A percentile compares a stretch with the other conserved stretches of the same genome.
These are phyloP conservation scores for Ceriops tagal DNA, from an alignment of 345 rosid genomes.

Conservation along the genomic window DNA sequence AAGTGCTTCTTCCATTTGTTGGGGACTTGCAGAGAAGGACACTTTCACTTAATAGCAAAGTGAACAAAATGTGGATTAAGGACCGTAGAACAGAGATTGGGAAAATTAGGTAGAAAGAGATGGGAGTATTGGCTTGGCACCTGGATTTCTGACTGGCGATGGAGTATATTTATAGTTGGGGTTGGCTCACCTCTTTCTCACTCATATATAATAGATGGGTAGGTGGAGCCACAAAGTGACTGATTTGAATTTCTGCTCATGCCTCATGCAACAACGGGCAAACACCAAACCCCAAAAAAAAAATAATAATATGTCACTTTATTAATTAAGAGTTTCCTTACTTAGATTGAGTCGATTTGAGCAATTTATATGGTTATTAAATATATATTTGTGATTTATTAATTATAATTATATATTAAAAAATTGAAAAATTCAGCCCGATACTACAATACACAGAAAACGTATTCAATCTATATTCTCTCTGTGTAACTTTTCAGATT, in stretches of 20 bases:
- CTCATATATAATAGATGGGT: background rate
- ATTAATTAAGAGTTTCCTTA: background rate
- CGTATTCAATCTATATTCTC: too few relatives aligned
- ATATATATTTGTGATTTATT: too few relatives aligned
- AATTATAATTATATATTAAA: too few relatives aligned
- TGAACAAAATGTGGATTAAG: background rate
- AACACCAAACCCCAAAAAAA: conserved; percentile 7
- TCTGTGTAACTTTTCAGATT: too few relatives aligned
- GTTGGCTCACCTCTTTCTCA: background rate
- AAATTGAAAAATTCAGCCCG: too few relatives aligned
- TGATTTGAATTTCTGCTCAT: conserved; percentile 1
- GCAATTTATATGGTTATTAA: too few relatives aligned
- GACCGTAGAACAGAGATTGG: background rate
- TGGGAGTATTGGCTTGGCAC: background rate
- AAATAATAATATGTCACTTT: background rate
- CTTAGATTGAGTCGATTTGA: too few relatives aligned
- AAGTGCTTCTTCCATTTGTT: conserved; percentile 62
- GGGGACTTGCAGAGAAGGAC: too few relatives aligned
- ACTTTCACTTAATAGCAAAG: background rate
- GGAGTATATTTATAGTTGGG: conserved; percentile 21
- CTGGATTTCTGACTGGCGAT: conserved; percentile 1
- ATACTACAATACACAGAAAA: too few relatives aligned
- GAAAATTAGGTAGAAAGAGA: background rate
- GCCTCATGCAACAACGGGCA: conserved; percentile 11
- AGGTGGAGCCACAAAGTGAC: conserved; percentile 1